phyloP scores from a whole-genome alignment of 2,329 filamentous ascomycete species.

The Arthrobotrys sphaeroides region DNA sequence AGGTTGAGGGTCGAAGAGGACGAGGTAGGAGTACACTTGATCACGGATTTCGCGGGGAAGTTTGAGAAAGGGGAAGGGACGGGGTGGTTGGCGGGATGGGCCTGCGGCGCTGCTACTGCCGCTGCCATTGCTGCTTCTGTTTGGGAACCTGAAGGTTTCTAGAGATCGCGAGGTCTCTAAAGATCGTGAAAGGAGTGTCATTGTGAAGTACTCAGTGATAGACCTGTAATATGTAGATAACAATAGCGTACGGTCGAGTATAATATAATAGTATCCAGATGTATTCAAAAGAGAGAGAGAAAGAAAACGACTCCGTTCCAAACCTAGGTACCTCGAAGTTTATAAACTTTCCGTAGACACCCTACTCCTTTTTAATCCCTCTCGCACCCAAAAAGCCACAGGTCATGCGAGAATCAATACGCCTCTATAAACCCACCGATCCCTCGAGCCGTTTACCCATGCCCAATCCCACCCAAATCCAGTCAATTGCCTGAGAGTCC shows the following conservation, averaged over 20 bases:
- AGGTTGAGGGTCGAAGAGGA: constrained; percentile 16
- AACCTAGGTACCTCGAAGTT: background rate
- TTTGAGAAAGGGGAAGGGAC: constrained; percentile 6
- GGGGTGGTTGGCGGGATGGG: background rate
- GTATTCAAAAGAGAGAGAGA: background rate
- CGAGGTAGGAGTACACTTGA: constrained; percentile 19
- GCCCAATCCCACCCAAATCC: background rate
- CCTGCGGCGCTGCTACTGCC: background rate
- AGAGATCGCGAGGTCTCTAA: background rate
- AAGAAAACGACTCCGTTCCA: background rate
- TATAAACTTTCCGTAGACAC: background rate
- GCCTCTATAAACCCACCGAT: constrained; percentile 6
- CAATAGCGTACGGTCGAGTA: too few species aligned
- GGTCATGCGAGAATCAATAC: constrained; percentile 15
- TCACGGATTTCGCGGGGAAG: constrained; percentile 30
- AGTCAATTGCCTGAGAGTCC: constrained; percentile 12
- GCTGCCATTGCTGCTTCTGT: background rate
- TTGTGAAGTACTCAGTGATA: background rate
- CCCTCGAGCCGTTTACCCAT: background rate
- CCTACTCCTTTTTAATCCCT: background rate
- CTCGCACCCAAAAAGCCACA: background rate
- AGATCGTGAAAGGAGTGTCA: background rate
- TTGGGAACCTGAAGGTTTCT: background rate
- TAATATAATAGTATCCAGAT: too few species aligned
- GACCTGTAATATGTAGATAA: background rate